These are phyloP conservation scores for Chrysosphaeria jannelii DNA, from an alignment of 2,329 filamentous ascomycete genomes.

Conservation along the genomic window DNA sequence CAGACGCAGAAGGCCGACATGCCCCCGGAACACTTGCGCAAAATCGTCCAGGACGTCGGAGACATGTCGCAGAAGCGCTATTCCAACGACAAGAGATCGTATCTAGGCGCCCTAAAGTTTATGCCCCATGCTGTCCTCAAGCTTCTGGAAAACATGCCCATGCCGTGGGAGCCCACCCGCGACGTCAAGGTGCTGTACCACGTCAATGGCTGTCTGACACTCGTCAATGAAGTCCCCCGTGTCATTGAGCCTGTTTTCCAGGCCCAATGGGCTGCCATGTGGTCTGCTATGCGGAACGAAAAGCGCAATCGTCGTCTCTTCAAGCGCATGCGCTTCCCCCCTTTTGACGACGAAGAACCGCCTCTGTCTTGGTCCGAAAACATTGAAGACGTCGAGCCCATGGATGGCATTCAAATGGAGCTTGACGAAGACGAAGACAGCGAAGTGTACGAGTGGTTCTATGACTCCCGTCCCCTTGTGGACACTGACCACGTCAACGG, in stretches of 20 bases:
- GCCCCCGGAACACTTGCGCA: conserved; percentile 91
- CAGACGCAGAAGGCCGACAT: conserved; percentile 97
- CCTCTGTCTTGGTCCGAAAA: conserved; percentile 96
- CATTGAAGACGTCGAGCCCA: conserved; percentile 87
- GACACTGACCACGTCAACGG: conserved; percentile 90
- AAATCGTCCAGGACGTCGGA: conserved; percentile 94
- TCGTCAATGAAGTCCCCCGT: conserved; percentile 87
- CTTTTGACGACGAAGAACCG: conserved; percentile 94
- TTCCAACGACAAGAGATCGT: conserved; percentile 92
- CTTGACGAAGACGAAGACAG: conserved; percentile 80
- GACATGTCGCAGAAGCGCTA: conserved; percentile 99
- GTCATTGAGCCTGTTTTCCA: conserved; percentile 97
- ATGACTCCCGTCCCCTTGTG: conserved; percentile 68
- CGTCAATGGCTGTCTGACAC: conserved; percentile 83
- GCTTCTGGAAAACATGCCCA: conserved; percentile 95
- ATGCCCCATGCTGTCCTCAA: conserved; percentile 98
- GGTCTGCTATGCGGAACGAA: conserved; percentile 91
- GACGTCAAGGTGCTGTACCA: conserved; percentile 98
- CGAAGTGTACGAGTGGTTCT: conserved; percentile 88
- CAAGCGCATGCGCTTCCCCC: conserved; percentile 96
- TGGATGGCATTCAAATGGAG: conserved; percentile 97
- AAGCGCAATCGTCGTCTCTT: conserved; percentile 90
- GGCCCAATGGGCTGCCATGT: conserved; percentile 98
- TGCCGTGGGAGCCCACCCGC: conserved; percentile 92
- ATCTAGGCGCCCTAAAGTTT: conserved; percentile 89